A percentile compares a stretch with the other conserved stretches of the same genome.
These are phyloP conservation scores for Populus tremula DNA, from an alignment of 345 rosid species.

Conservation along the genomic window DNA sequence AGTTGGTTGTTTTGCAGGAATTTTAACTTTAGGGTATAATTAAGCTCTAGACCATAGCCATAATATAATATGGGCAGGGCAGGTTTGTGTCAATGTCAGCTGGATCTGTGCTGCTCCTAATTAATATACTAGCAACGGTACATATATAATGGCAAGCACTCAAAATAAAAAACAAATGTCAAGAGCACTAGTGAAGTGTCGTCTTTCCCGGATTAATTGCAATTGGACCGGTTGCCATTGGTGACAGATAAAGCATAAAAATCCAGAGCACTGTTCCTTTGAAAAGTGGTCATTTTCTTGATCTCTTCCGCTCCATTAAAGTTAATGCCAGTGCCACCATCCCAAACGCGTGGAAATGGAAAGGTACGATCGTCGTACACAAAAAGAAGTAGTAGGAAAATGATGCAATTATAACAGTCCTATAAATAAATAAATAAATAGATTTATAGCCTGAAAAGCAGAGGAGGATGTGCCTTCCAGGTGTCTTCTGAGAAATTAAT, in stretches of 20 bases:
- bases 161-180: too few relatives aligned
- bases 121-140: too few relatives aligned
- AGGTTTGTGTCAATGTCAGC: constrained; percentile 18
- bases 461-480: background rate
- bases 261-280: background rate
- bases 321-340: constrained; percentile 2
- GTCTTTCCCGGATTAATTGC: background rate
- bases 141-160: too few relatives aligned
- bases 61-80: background rate
- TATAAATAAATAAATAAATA: background rate
- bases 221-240: too few relatives aligned
- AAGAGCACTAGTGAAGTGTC: too few relatives aligned
- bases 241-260: too few relatives aligned
- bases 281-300: background rate
- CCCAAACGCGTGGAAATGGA: constrained; percentile 9
- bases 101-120: background rate
- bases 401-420: background rate
- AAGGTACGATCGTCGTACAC: constrained; percentile 18
- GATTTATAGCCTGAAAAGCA: background rate
- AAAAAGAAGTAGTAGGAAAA: background rate
- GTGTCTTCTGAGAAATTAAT: background rate
- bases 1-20: too few relatives aligned
- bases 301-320: background rate
- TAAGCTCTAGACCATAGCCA: too few relatives aligned
- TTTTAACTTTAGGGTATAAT: too few relatives aligned